These are phyloP conservation scores for Cryphonectria nitschkei DNA, from an alignment of 2,329 filamentous ascomycete genomes.

Conservation along the genomic window DNA sequence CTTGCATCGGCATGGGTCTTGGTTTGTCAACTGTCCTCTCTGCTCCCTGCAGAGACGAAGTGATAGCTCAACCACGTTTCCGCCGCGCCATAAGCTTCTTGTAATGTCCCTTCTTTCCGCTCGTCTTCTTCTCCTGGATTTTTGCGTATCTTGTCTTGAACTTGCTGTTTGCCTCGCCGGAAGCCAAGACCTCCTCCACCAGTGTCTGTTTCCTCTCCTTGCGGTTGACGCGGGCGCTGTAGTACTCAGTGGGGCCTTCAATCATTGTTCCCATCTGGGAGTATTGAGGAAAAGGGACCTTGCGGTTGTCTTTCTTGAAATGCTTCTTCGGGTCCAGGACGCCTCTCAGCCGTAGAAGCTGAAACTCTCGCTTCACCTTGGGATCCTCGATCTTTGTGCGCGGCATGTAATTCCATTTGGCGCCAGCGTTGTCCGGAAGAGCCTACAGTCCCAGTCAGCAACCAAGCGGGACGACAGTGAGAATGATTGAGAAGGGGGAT, in stretches of 20 bases:
- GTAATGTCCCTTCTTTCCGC: constrained; percentile 89
- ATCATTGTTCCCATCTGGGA: constrained; percentile 89
- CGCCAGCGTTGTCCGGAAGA: constrained; percentile 65
- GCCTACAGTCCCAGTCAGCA: constrained; percentile 36
- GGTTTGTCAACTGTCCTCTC: not conserved
- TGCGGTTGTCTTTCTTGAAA: constrained; percentile 84
- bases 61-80: constrained; percentile 33
- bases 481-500: constrained; percentile 46
- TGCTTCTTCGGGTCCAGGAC: constrained; percentile 87
- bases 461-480: constrained; percentile 32
- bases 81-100: constrained; percentile 68
- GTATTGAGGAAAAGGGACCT: constrained; percentile 74
- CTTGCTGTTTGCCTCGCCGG: constrained; percentile 66
- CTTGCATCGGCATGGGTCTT: not conserved
- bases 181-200: constrained; percentile 78
- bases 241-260: constrained; percentile 86
- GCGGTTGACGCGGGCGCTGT: constrained; percentile 77
- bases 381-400: constrained; percentile 76
- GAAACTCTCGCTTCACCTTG: constrained; percentile 85
- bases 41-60: not conserved
- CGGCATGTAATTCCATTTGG: constrained; percentile 86
- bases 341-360: constrained; percentile 85
- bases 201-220: constrained; percentile 88
- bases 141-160: constrained; percentile 88
- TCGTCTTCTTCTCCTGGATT: constrained; percentile 80